These are phyloP conservation scores for Chytriomyces sp. DNA, from an alignment of 192 early-diverging fungal species.

Conservation along the genomic window DNA sequence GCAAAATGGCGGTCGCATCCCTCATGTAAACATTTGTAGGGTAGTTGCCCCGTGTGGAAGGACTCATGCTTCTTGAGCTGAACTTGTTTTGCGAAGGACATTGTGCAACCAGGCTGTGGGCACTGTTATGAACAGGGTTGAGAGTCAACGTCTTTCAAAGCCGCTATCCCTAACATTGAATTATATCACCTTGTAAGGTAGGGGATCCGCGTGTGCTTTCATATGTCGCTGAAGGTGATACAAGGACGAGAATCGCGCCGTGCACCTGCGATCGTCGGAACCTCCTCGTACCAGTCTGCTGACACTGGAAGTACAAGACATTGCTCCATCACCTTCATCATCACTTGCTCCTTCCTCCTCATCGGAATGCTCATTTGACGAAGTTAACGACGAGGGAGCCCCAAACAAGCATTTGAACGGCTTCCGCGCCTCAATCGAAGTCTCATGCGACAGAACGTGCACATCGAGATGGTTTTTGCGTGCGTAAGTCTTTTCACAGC, in stretches of 20 bases:
- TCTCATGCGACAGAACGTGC: slow-evolving; percentile 6
- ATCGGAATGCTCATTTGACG: background rate
- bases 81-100: slow-evolving; percentile 47
- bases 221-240: slow-evolving; percentile 18
- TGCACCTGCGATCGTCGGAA: background rate
- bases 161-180: background rate
- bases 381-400: background rate
- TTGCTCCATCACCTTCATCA: background rate
- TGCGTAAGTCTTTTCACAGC: slow-evolving; percentile 4
- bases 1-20: slow-evolving; percentile 38
- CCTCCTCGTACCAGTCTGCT: slow-evolving; percentile 1
- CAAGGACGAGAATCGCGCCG: slow-evolving; percentile 5
- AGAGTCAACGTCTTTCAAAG: background rate
- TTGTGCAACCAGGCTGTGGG: slow-evolving; percentile 29
- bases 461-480: slow-evolving; percentile 28
- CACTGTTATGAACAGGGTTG: slow-evolving; percentile 11
- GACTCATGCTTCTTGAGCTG: slow-evolving; percentile 48
- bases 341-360: background rate
- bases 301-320: slow-evolving; percentile 2
- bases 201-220: slow-evolving; percentile 18
- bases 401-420: slow-evolving; percentile 17
- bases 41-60: slow-evolving; percentile 41
- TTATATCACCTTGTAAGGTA: slow-evolving; percentile 12
- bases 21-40: slow-evolving; percentile 38
- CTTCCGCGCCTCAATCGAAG: background rate